Conservation (phyloP, 1,284 basidiomycete species). For the Cutaneotrichosporon spelunceum region DNA sequence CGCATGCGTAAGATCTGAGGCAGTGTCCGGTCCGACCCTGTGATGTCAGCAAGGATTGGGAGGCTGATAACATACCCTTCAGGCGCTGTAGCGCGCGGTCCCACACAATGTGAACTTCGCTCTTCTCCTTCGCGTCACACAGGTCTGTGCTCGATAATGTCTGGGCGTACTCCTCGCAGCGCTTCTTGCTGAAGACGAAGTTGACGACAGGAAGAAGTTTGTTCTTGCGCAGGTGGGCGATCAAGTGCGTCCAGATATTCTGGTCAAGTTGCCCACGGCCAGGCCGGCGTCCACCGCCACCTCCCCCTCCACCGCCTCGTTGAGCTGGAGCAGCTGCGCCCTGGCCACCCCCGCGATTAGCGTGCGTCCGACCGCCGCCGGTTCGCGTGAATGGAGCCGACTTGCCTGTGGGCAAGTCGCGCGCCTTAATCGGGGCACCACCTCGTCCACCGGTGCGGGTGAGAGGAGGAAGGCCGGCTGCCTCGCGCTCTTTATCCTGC, state of each 20-base stretch:
- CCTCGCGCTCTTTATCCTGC: conserved; percentile 96
- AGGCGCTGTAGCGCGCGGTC: conserved; percentile 87
- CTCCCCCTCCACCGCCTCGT: conserved; percentile 53
- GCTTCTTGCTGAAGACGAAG: conserved; percentile 95
- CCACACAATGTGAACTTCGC: conserved; percentile 90
- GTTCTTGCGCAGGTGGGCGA: conserved; percentile 81
- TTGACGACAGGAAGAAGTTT: conserved; percentile 87
- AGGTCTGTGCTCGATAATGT: conserved; percentile 87
- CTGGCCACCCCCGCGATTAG: conserved; percentile 47
- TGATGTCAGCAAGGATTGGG: conserved; percentile 7
- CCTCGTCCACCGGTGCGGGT: conserved; percentile 76
- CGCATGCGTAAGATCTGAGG: conserved; percentile 93
- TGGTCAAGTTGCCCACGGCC: conserved; percentile 67
- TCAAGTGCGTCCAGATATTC: conserved; percentile 89
- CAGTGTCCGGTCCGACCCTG: conserved; percentile 86
- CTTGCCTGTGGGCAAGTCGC: conserved; percentile 45
- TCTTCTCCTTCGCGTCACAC: conserved; percentile 81
- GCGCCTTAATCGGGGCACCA: conserved; percentile 55
- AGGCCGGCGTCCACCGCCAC: conserved; percentile 57
- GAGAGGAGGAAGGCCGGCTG: conserved; percentile 79
- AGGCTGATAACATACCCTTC: conserved; percentile 62
- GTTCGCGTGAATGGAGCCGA: conserved; percentile 41
- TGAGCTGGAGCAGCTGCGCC: conserved; percentile 31
- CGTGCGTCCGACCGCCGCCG: conserved; percentile 43
- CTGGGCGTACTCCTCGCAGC: conserved; percentile 92